Base-by-base conservation (phyloP, 2,329 filamentous ascomycete genomes). In the Ramularia endophylla region DNA sequence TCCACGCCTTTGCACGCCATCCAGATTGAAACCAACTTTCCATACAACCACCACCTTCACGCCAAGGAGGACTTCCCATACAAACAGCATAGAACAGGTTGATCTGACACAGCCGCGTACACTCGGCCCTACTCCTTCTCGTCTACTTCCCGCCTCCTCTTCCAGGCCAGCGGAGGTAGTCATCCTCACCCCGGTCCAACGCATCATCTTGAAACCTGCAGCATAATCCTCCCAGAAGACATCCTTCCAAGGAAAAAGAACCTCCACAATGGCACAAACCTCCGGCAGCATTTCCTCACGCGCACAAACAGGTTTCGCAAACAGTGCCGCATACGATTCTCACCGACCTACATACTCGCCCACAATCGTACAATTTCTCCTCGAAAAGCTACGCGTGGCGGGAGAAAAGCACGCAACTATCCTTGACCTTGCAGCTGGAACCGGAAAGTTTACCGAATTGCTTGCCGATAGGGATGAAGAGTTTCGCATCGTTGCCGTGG, bases 371-470 rank as follows among this genome's bases (percentile, higher is more conserved):
- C 65, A 75, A 15, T 62, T 65, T 27, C 73, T 88, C 13, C 71
- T 88, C 3, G 52, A 59, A 12, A 67, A 71, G 36, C 65, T 83
- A n/a, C 63, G 67, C 5, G 60, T 86, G 7, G 63, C 68, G 19
- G 69, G 67, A 18, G 48, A 46, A 33, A 47, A 55, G 16, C 28
- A 44, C 29, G 72, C 73, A 11, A 70, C 63, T 32, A 63, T 85
- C 29, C 59, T 85, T 17, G 82, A 86, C 57, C 66, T 86, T 13
- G 82, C 74, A 1, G 78, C 80, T 3, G 81, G 82, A 0, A 85
- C 81, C 1, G 83, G 83, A 18, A 85, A 85, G 55, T 80, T 85
- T 55, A 85, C 82, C 0, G 77, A 81, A 58, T 53, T 73, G 13
- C 68, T 87, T 25, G 75, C 77, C 5, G 65, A 61, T 11, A 67